A percentile compares a stretch with the other conserved stretches of the same genome.
Evolutionary conservation across 129 eudicot genomes (phyloP).

Genomic region (Lactuca saligna): DNA sequence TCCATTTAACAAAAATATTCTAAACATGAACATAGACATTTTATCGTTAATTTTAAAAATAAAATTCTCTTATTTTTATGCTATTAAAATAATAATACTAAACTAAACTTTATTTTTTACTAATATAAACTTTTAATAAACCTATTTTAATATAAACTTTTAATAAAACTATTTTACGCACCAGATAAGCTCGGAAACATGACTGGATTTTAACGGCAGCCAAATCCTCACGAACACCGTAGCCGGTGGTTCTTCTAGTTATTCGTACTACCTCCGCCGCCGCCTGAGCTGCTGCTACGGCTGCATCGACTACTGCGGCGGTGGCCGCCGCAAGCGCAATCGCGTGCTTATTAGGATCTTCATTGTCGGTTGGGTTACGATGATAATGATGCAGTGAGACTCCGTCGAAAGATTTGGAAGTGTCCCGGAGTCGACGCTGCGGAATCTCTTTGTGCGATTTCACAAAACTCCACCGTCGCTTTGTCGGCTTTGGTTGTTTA

Average conservation of each 20-base stretch:
- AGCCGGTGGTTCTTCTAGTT: conserved; percentile 30
- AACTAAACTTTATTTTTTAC: too few species aligned
- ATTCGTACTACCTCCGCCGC: conserved; percentile 57
- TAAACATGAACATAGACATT: too few species aligned
- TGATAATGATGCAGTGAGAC: not conserved
- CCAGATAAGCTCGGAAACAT: conserved; percentile 79
- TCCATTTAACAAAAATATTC: not conserved
- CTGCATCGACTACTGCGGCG: conserved; percentile 71
- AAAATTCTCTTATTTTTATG: too few species aligned
- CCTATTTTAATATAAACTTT: too few species aligned
- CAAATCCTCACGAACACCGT: conserved; percentile 34
- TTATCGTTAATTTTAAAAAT: too few species aligned
- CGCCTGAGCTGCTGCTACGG: conserved; percentile 68
- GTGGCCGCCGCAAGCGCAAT: conserved; percentile 70
- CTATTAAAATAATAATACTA: too few species aligned
- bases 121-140: too few species aligned
- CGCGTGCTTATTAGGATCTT: conserved; percentile 51
- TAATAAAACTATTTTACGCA: conserved; percentile 15
- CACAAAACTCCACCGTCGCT: conserved; percentile 62
- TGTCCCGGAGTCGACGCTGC: not conserved
- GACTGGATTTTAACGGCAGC: conserved; percentile 84
- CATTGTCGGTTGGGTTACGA: not conserved
- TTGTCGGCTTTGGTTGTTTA: conserved; percentile 22
- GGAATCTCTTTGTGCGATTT: conserved; percentile 37
- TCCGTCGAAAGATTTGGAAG: conserved; percentile 14